Conservation (phyloP, 2,329 filamentous ascomycete species). For the Colletotrichum sp. region DNA sequence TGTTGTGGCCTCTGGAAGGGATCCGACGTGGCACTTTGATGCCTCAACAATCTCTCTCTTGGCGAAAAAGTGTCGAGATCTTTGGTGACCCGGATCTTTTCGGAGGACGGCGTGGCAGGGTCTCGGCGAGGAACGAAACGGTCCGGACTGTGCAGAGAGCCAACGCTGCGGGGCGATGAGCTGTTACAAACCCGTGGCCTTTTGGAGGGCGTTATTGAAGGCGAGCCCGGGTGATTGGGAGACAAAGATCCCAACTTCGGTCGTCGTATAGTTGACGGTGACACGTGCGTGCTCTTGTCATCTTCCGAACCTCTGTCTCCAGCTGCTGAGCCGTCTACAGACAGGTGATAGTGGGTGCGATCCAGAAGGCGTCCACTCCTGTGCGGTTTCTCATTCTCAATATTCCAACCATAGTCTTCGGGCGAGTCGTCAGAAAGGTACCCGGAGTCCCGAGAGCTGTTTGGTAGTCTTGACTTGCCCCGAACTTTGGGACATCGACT, state of each 20-base stretch:
- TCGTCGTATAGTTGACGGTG: background rate
- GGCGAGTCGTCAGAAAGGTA: background rate
- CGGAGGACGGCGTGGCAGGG: constrained; percentile 34
- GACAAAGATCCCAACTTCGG: background rate
- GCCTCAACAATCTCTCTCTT: constrained; percentile 50
- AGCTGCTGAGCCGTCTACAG: constrained; percentile 12
- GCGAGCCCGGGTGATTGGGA: background rate
- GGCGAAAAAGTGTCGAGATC: constrained; percentile 44
- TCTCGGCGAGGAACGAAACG: constrained; percentile 56
- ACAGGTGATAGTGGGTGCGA: background rate
- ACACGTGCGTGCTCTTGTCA: background rate
- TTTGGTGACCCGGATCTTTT: constrained; percentile 48
- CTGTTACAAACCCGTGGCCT: background rate
- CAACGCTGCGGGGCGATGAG: background rate
- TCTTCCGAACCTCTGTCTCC: background rate
- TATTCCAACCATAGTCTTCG: background rate
- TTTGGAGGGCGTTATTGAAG: background rate
- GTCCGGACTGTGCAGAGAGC: constrained; percentile 36
- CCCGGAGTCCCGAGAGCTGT: background rate
- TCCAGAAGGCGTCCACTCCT: background rate
- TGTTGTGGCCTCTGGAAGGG: constrained; percentile 44
- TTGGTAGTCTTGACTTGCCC: background rate
- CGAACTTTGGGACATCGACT: background rate
- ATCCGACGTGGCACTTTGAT: constrained; percentile 44
- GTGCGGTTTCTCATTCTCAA: background rate